phyloP scores from a whole-genome alignment of 192 early-diverging fungal species.

The Obelidium mucronatum region DNA sequence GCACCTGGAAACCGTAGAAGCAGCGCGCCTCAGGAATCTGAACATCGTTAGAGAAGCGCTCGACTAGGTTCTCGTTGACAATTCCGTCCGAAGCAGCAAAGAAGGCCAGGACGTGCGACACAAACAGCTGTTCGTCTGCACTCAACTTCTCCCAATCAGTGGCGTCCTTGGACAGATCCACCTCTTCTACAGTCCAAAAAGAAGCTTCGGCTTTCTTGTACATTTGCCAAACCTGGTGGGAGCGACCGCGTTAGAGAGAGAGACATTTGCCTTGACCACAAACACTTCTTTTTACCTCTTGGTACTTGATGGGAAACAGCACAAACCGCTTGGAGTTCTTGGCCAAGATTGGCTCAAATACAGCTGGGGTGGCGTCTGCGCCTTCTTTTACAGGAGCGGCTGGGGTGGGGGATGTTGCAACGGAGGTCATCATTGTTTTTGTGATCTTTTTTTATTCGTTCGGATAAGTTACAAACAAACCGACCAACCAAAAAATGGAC shows the following conservation, averaged over 20 bases:
- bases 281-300: conserved; percentile 68
- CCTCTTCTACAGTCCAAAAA: conserved; percentile 97
- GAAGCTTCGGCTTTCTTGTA: conserved; percentile 98
- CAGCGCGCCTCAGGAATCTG: conserved; percentile 93
- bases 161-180: conserved; percentile 92
- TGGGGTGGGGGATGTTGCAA: neutral
- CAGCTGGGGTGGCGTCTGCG: neutral
- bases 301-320: conserved; percentile 93
- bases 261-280: neutral
- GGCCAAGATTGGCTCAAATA: conserved; percentile 58
- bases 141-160: conserved; percentile 88
- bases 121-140: conserved; percentile 89
- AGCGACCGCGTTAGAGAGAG: neutral
- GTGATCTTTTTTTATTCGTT: too few species aligned
- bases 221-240: conserved; percentile 91
- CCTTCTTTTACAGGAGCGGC: neutral
- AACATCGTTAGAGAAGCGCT: conserved; percentile 89
- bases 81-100: conserved; percentile 96
- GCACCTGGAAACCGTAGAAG: conserved; percentile 92
- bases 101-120: conserved; percentile 93
- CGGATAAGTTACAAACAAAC: too few species aligned
- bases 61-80: conserved; percentile 94
- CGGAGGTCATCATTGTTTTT: neutral
- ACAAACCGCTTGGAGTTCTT: conserved; percentile 85
- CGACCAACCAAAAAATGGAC: too few species aligned